Conservation (phyloP, 1,139 yeast species). For the Hemisphaericaspora subhashii region DNA sequence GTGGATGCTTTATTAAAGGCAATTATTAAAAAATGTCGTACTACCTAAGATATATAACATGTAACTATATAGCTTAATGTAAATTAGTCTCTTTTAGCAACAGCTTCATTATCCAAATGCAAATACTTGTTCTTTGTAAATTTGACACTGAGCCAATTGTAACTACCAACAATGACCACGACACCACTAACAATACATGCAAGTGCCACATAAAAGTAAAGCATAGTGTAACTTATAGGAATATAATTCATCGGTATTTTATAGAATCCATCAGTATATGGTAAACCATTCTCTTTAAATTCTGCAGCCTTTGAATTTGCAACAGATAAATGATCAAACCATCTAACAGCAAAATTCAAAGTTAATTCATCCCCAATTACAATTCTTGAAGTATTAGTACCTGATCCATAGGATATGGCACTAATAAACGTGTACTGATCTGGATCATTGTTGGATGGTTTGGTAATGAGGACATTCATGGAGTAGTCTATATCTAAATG, state of each 20-base stretch:
- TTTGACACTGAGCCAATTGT: slow-evolving; percentile 23
- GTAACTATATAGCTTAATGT: too few relatives aligned
- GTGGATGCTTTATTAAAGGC: slow-evolving; percentile 36
- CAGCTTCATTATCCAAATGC: slow-evolving; percentile 29
- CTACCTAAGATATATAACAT: slow-evolving; percentile 10
- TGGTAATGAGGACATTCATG: slow-evolving; percentile 55
- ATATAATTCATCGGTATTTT: slow-evolving; percentile 32
- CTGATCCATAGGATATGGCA: slow-evolving; percentile 63
- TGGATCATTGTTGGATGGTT: slow-evolving; percentile 29
- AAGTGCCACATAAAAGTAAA: slow-evolving; percentile 23
- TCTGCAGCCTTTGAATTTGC: slow-evolving; percentile 18
- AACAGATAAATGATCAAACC: slow-evolving; percentile 44
- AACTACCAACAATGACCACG: slow-evolving; percentile 25
- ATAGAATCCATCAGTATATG: slow-evolving; percentile 45
- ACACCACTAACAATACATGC: slow-evolving; percentile 27
- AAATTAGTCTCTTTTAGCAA: slow-evolving; percentile 28
- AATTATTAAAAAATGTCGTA: slow-evolving; percentile 39
- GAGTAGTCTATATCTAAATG: slow-evolving; percentile 68
- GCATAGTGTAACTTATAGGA: slow-evolving; percentile 27
- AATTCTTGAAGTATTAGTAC: slow-evolving; percentile 58
- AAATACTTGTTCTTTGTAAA: slow-evolving; percentile 20
- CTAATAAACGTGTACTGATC: slow-evolving; percentile 48
- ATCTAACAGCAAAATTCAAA: slow-evolving; percentile 57
- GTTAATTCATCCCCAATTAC: slow-evolving; percentile 68
- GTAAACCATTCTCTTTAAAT: slow-evolving; percentile 24